Evolutionary conservation across 306 rosid species (phyloP).

Genomic region (Glycine latifolia): DNA sequence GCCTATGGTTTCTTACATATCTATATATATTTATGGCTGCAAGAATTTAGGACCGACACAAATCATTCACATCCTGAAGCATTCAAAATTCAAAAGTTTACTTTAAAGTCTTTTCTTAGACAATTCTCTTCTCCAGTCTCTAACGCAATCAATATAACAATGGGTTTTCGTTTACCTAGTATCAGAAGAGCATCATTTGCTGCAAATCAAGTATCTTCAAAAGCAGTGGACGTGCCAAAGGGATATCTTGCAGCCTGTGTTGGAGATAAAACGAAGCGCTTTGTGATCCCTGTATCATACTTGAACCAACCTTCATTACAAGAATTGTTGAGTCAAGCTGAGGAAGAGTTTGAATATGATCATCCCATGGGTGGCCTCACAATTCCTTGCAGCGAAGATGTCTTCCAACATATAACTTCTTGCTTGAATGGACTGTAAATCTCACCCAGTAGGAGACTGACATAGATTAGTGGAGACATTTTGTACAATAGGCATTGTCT

Average conservation of each 20-base stretch:
- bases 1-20: neutral
- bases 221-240: slow-evolving; percentile 47
- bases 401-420: neutral
- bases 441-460: neutral
- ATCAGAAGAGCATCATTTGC: slow-evolving; percentile 28
- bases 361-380: neutral
- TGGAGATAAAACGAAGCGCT: slow-evolving; percentile 54
- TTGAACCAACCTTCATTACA: slow-evolving; percentile 50
- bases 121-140: neutral
- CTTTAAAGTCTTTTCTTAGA: neutral
- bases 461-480: slow-evolving; percentile 31
- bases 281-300: slow-evolving; percentile 50
- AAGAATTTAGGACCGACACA: slow-evolving; percentile 34
- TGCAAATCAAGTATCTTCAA: slow-evolving; percentile 34
- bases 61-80: slow-evolving; percentile 34
- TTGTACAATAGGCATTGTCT: neutral
- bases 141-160: slow-evolving; percentile 14
- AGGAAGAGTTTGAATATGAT: neutral
- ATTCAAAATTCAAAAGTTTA: neutral
- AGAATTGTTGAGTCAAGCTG: slow-evolving; percentile 34
- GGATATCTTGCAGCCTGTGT: slow-evolving; percentile 61
- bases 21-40: slow-evolving; percentile 40
- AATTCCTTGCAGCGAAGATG: neutral
- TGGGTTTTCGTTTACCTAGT: slow-evolving; percentile 46
- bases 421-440: slow-evolving; percentile 8